A percentile compares a stretch with the other conserved stretches of the same genome.
These are phyloP conservation scores for Umbelopsis ramanniana DNA, from an alignment of 192 early-diverging fungal species.

Conservation along the genomic window DNA sequence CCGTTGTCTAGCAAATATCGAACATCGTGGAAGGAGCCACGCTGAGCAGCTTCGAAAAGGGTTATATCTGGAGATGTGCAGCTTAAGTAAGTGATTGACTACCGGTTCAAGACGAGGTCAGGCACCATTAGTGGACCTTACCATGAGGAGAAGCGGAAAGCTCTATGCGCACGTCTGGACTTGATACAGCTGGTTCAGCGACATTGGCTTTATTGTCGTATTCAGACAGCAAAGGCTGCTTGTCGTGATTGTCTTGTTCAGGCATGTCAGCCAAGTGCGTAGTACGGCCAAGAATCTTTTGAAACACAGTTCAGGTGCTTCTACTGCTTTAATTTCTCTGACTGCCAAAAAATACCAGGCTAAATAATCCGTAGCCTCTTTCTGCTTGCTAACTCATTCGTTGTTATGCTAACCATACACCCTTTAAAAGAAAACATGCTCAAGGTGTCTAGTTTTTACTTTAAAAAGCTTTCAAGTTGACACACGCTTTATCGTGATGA, in stretches of 20 bases:
- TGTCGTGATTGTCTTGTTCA: constrained; percentile 17
- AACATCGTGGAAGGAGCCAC: constrained; percentile 63
- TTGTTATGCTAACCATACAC: too few relatives aligned
- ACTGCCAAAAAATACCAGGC: too few relatives aligned
- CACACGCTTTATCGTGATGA: too few relatives aligned
- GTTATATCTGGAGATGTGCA: constrained; percentile 21
- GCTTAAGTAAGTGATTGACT: too few relatives aligned
- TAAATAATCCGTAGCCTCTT: too few relatives aligned
- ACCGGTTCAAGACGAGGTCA: background rate
- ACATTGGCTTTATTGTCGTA: background rate
- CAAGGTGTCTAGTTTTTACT: too few relatives aligned
- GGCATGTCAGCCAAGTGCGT: background rate
- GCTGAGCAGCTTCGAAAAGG: constrained; percentile 75
- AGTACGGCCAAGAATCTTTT: too few relatives aligned
- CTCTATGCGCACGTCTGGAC: background rate
- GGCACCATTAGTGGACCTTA: background rate
- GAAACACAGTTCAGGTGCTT: too few relatives aligned
- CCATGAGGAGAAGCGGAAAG: background rate
- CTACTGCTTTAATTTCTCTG: too few relatives aligned
- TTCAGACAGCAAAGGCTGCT: constrained; percentile 20
- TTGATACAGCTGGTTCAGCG: background rate
- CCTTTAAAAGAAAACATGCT: too few relatives aligned
- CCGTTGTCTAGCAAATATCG: constrained; percentile 61
- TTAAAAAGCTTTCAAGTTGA: too few relatives aligned
- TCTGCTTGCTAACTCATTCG: too few relatives aligned